phyloP scores from a whole-genome alignment of 352 stramenopile species.

The Globisporangium splendens region DNA sequence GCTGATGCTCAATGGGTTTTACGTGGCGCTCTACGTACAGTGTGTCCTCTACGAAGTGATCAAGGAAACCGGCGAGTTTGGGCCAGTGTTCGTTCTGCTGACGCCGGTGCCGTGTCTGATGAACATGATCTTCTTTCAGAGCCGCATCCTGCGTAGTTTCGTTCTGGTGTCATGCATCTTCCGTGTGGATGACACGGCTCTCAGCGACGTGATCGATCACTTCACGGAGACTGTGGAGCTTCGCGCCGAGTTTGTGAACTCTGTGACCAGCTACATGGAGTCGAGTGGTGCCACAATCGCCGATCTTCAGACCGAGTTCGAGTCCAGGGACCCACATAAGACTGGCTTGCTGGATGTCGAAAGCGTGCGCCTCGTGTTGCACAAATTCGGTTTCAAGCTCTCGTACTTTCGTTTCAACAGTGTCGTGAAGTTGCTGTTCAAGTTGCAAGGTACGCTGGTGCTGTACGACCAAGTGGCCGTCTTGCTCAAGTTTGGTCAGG shows the following conservation, averaged over 20 bases:
- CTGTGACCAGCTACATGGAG: conserved; percentile 25
- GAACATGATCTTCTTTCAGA: conserved; percentile 60
- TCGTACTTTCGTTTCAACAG: conserved; percentile 63
- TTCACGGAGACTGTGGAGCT: conserved; percentile 61
- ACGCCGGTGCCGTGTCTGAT: conserved; percentile 44
- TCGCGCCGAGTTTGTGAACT: conserved; percentile 42
- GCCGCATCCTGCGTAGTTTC: conserved; percentile 59
- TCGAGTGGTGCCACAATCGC: conserved; percentile 15
- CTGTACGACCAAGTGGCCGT: conserved; percentile 45
- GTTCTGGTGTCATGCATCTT: conserved; percentile 54
- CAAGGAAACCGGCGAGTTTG: conserved; percentile 16
- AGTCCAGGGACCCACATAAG: conserved; percentile 16
- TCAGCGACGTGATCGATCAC: conserved; percentile 56
- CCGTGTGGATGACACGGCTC: conserved; percentile 39
- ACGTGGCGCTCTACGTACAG: conserved; percentile 54
- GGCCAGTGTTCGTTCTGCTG: conserved; percentile 15
- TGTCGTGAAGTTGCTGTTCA: conserved; percentile 51
- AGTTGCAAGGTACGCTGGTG: conserved; percentile 31
- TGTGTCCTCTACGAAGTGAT: conserved; percentile 59
- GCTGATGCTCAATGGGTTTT: conserved; percentile 74
- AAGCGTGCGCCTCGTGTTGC: conserved; percentile 34
- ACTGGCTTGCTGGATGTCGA: conserved; percentile 42
- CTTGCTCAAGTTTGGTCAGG: conserved; percentile 29
- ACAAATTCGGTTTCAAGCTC: conserved; percentile 37
- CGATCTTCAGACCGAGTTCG: conserved; percentile 32